phyloP scores from a whole-genome alignment of 441 rosid genomes.

The Jatropha multifida region DNA sequence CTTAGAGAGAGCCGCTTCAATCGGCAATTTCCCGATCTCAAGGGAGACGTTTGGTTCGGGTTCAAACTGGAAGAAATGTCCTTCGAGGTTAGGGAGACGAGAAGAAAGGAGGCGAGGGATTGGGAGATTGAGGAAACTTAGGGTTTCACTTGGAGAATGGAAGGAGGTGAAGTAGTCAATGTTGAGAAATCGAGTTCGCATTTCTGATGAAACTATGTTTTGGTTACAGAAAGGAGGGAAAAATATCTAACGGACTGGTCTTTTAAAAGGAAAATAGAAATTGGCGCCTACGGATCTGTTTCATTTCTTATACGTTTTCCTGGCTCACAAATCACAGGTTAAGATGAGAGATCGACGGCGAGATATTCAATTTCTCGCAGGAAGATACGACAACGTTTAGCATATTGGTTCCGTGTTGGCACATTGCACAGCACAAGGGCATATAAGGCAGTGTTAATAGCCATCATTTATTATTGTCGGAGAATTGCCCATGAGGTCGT shows the following conservation, averaged over 20 bases:
- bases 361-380: no score
- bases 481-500: not conserved
- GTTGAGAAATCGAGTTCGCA: conserved; percentile 80
- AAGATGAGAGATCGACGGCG: no score
- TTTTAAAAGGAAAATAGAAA: not conserved
- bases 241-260: not conserved
- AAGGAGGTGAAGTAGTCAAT: conserved; percentile 54
- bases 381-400: no score
- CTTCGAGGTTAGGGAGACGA: conserved; percentile 28
- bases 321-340: not conserved
- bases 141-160: conserved; percentile 42
- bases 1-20: conserved; percentile 55
- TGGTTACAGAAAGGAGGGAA: not conserved
- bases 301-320: not conserved
- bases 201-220: conserved; percentile 16
- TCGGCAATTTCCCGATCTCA: conserved; percentile 40
- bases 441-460: no score
- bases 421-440: no score
- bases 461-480: no score
- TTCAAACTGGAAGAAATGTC: conserved; percentile 31
- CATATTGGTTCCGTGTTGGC: no score
- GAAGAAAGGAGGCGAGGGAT: conserved; percentile 43
- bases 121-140: conserved; percentile 64
- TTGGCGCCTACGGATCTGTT: conserved; percentile 16
- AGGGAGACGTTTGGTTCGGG: conserved; percentile 30